Evolutionary conservation across 208 protist species (phyloP).

Genomic region (Crithidia brevicula): DNA sequence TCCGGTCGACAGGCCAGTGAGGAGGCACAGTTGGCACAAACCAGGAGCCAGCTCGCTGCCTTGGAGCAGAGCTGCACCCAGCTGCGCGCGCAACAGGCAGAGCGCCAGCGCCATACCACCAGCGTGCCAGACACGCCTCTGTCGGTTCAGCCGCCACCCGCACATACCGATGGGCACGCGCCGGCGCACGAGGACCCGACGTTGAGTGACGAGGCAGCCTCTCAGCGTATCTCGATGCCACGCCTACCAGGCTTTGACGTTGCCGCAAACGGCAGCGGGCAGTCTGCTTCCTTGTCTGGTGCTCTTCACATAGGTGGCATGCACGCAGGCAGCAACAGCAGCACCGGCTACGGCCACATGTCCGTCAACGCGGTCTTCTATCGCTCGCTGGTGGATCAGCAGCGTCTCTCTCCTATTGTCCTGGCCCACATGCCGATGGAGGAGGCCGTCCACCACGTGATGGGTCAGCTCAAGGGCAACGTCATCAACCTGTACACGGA

Average conservation of each 20-base stretch:
- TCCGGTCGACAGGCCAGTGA: constrained; percentile 50
- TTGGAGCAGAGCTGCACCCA: constrained; percentile 29
- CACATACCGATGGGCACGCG: neutral
- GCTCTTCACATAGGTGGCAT: too few species aligned
- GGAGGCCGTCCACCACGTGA: constrained; percentile 77
- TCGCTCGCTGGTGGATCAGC: constrained; percentile 54
- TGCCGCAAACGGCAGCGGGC: neutral
- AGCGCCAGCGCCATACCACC: neutral
- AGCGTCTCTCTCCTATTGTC: constrained; percentile 68
- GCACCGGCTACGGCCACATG: constrained; percentile 36
- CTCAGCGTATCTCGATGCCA: neutral
- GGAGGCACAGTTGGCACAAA: constrained; percentile 37
- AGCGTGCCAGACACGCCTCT: constrained; percentile 1
- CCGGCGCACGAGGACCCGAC: neutral
- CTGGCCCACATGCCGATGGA: constrained; percentile 62
- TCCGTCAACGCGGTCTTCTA: constrained; percentile 42
- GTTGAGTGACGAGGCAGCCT: neutral
- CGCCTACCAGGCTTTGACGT: neutral
- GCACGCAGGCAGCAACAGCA: neutral
- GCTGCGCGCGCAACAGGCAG: constrained; percentile 5
- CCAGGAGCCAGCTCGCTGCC: constrained; percentile 23
- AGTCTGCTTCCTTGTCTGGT: neutral
- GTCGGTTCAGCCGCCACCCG: neutral
- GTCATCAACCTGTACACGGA: constrained; percentile 90
- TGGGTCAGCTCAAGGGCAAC: constrained; percentile 86